Conservation (phyloP, 805 yeast species). For the Candida dajiaensis region DNA sequence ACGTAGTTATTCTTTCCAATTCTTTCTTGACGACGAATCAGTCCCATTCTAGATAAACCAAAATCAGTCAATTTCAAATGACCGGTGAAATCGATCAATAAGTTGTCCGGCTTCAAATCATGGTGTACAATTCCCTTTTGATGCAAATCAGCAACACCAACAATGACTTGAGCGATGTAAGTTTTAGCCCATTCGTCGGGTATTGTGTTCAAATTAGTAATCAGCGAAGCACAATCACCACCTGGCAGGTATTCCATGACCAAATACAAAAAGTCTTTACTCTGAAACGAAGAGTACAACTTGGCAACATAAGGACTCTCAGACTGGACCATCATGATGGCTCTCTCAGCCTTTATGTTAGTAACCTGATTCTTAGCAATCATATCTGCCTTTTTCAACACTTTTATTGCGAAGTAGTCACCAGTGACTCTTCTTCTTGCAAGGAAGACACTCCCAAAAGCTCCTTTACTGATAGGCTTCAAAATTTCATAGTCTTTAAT, state of each 20-base stretch:
- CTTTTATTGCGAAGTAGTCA: constrained; percentile 93
- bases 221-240: constrained; percentile 87
- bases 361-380: constrained; percentile 94
- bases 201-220: constrained; percentile 74
- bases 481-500: constrained; percentile 85
- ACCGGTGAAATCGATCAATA: constrained; percentile 79
- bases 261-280: constrained; percentile 74
- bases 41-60: constrained; percentile 87
- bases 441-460: constrained; percentile 91
- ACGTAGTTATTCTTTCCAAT: constrained; percentile 7
- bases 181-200: constrained; percentile 84
- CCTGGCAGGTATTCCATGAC: constrained; percentile 97
- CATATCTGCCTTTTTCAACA: constrained; percentile 89
- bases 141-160: constrained; percentile 89
- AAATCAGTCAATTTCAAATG: constrained; percentile 93
- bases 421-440: constrained; percentile 83
- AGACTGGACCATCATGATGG: constrained; percentile 96
- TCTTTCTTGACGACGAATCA: constrained; percentile 69
- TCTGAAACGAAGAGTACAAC: constrained; percentile 82
- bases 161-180: constrained; percentile 84
- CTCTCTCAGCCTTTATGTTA: constrained; percentile 91
- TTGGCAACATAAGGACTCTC: constrained; percentile 92
- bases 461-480: constrained; percentile 94
- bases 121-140: constrained; percentile 86
- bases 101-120: constrained; percentile 92